Conservation (phyloP, 805 yeast genomes). For the Komagataella ulmi region DNA sequence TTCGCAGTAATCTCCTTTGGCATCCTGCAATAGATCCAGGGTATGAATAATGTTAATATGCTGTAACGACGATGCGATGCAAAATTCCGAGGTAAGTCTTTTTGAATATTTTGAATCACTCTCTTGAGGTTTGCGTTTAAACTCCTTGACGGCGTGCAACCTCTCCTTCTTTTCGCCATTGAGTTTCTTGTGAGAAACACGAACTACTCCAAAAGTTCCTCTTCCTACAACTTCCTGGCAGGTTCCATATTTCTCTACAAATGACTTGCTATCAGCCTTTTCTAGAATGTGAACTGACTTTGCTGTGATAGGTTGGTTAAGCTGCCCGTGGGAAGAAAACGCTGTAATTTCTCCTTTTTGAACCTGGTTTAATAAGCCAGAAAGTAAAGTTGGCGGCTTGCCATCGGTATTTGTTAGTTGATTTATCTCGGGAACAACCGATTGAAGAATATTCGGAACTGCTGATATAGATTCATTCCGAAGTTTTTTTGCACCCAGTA, state of each 20-base stretch:
- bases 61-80: slow-evolving; percentile 66
- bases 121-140: slow-evolving; percentile 49
- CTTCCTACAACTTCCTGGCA: slow-evolving; percentile 92
- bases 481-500: slow-evolving; percentile 59
- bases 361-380: slow-evolving; percentile 54
- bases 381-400: slow-evolving; percentile 58
- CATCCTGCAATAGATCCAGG: slow-evolving; percentile 65
- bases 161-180: slow-evolving; percentile 24
- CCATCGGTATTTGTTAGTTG: not conserved
- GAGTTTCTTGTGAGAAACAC: slow-evolving; percentile 66
- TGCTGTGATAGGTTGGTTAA: slow-evolving; percentile 11
- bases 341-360: slow-evolving; percentile 18
- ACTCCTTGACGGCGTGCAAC: slow-evolving; percentile 81
- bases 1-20: slow-evolving; percentile 72
- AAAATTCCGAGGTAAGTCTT: slow-evolving; percentile 69
- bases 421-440: slow-evolving; percentile 9
- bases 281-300: slow-evolving; percentile 1
- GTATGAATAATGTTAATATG: slow-evolving; percentile 71
- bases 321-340: slow-evolving; percentile 8
- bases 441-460: slow-evolving; percentile 47
- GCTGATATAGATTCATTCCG: slow-evolving; percentile 64
- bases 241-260: slow-evolving; percentile 82
- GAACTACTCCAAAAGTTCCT: slow-evolving; percentile 89
- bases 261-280: slow-evolving; percentile 31
- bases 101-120: slow-evolving; percentile 54